Conservation (phyloP, 1,284 basidiomycete genomes). For the Prillingera fragicola region DNA sequence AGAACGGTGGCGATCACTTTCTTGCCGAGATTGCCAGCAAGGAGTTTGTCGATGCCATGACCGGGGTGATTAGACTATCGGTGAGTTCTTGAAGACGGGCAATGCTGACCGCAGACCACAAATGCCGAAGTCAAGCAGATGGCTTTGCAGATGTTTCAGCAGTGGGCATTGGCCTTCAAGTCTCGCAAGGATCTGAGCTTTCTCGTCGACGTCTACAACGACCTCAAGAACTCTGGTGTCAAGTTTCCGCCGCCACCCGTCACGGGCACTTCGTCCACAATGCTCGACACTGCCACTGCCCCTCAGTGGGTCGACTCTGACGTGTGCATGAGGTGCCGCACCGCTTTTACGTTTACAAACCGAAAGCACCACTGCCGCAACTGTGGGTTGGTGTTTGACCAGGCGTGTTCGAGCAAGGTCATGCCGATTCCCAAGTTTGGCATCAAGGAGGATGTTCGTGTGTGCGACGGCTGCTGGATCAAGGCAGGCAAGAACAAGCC, state of each 20-base stretch:
- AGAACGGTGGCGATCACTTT: slow-evolving; percentile 96
- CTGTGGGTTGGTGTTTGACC: slow-evolving; percentile 95
- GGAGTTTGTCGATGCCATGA: slow-evolving; percentile 82
- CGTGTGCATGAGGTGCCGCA: slow-evolving; percentile 87
- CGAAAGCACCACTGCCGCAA: slow-evolving; percentile 98
- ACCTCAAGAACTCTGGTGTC: slow-evolving; percentile 66
- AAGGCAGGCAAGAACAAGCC: slow-evolving; percentile 55
- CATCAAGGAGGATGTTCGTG: slow-evolving; percentile 85
- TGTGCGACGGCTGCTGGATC: slow-evolving; percentile 83
- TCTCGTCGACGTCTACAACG: slow-evolving; percentile 72
- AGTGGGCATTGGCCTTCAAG: slow-evolving; percentile 88
- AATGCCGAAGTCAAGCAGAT: slow-evolving; percentile 80
- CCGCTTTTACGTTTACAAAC: slow-evolving; percentile 89
- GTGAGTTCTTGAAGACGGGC: neutral
- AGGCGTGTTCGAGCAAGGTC: slow-evolving; percentile 80
- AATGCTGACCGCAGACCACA: slow-evolving; percentile 45
- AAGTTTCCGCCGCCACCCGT: slow-evolving; percentile 45
- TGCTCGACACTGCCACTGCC: slow-evolving; percentile 50
- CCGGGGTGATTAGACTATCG: slow-evolving; percentile 30
- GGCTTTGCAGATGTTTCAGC: slow-evolving; percentile 75
- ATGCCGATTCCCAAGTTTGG: slow-evolving; percentile 89
- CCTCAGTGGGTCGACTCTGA: slow-evolving; percentile 97
- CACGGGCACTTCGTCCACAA: slow-evolving; percentile 27
- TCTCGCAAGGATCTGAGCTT: slow-evolving; percentile 69
- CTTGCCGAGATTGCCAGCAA: slow-evolving; percentile 73